Conservation (phyloP, 148 eudicot species). For the Pouteria glomerata region DNA sequence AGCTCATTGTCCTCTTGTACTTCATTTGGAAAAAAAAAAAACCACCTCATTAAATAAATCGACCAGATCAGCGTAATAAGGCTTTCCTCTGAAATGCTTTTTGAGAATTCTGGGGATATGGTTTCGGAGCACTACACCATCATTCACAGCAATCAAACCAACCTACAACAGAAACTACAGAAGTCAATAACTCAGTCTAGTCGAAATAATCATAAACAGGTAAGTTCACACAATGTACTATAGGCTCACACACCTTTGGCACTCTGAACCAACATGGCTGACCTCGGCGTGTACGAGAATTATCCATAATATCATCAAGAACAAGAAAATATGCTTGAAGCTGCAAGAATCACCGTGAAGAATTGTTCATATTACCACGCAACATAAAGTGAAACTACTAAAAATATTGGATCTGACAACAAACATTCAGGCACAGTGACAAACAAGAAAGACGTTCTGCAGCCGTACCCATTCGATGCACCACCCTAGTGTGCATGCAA, state of each 20-base stretch:
- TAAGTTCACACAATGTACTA: background rate
- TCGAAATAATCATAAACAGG: background rate
- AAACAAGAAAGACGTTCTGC: background rate
- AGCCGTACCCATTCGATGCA: slow-evolving; percentile 91
- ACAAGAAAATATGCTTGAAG: slow-evolving; percentile 87
- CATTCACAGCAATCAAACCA: slow-evolving; percentile 88
- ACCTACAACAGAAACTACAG: slow-evolving; percentile 34
- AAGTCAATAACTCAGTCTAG: background rate
- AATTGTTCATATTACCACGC: background rate
- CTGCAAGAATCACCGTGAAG: slow-evolving; percentile 28
- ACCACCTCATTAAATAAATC: slow-evolving; percentile 90
- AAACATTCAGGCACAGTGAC: background rate
- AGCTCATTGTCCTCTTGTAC: too few species aligned
- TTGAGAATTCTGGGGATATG: slow-evolving; percentile 81
- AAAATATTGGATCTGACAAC: background rate
- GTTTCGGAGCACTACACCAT: slow-evolving; percentile 77
- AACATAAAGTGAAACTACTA: background rate
- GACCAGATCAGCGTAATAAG: slow-evolving; percentile 74
- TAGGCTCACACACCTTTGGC: slow-evolving; percentile 48
- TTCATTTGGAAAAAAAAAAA: background rate
- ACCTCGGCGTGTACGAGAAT: slow-evolving; percentile 76
- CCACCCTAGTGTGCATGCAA: slow-evolving; percentile 87
- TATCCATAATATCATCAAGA: slow-evolving; percentile 84
- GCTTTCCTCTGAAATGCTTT: slow-evolving; percentile 68
- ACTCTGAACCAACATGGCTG: slow-evolving; percentile 84